These are phyloP conservation scores for Puccinia horiana DNA, from an alignment of 1,284 basidiomycete genomes.

Conservation along the genomic window DNA sequence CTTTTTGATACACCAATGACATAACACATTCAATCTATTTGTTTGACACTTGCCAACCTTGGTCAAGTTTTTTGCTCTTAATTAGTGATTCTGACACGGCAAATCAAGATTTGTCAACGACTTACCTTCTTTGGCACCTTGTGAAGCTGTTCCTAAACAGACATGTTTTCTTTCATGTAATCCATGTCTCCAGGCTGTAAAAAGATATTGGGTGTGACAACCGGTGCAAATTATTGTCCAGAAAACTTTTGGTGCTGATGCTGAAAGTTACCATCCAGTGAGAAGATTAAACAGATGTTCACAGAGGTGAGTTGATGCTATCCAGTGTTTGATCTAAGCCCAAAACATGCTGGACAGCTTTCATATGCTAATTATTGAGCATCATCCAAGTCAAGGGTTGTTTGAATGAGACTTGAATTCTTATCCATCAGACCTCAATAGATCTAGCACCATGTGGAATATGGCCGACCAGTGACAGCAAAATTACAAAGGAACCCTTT, in stretches of 20 bases:
- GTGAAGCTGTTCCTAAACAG: neutral
- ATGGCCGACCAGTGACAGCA: too few relatives aligned
- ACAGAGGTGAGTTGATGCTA: neutral
- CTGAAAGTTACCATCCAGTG: conserved; percentile 12
- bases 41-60: too few relatives aligned
- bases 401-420: neutral
- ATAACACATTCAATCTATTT: too few relatives aligned
- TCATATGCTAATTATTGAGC: neutral
- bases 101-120: too few relatives aligned
- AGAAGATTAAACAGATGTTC: neutral
- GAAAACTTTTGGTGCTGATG: conserved; percentile 2
- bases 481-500: too few relatives aligned
- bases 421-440: neutral
- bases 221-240: neutral
- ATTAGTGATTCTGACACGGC: too few relatives aligned
- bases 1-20: too few relatives aligned
- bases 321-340: neutral
- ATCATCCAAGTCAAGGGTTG: neutral
- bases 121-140: neutral
- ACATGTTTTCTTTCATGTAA: neutral
- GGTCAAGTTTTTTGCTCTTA: too few relatives aligned
- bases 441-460: too few relatives aligned
- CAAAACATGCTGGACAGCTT: conserved; percentile 6
- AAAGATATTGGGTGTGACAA: neutral
- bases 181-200: neutral